Evolutionary conservation across 345 rosid species (phyloP), one percentile per base, ranked within the genome.

Genomic region (Camelina neglecta): DNA sequence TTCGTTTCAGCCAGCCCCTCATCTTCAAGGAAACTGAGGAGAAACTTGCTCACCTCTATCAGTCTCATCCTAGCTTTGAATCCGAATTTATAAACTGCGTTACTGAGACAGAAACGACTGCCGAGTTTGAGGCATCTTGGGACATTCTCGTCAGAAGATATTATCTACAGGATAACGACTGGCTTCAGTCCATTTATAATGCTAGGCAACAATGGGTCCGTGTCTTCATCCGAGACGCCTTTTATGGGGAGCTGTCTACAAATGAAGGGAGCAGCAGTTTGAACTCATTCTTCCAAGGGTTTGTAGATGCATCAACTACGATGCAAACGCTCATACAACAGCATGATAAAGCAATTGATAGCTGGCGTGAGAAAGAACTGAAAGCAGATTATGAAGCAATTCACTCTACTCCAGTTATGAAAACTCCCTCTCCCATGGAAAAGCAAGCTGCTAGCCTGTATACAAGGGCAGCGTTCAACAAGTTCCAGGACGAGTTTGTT

Each of bases 201-300:
- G 93, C 75, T 59, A 84, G 93, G 68, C 84, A 85, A 44, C 95
- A 85, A 33, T 91, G 97, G 97, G 90, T 89, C 33, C 97, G 90
- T 36, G 88, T 81, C 59, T 89, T 79, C 67, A 73, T 83, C 82
- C 81, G 89, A 12, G 83, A 84, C 65, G 72, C 88, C 3, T 91
- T 88, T 80, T 91, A 83, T 18, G 97, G 91, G 51, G 94, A 89
- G 74, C 51, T 85, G 24, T 75, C 78, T 53, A 15, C 65, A 41
- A 69, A 75, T 13, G 85, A 82, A 57, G 82, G 71, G 69, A 80
- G 65, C 75, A 81, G 74, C 62, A 77, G 75, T 23, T 23, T 80
- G 38, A 81, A 76, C 72, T 85, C 84, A 7, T 86, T 80, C 82
- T 92, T 92, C 67, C 86, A 84, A 2, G 91, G 89, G 58, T 80